Conservation (phyloP, 768 basidiomycete genomes). For the Podaxis mareebaensis region DNA sequence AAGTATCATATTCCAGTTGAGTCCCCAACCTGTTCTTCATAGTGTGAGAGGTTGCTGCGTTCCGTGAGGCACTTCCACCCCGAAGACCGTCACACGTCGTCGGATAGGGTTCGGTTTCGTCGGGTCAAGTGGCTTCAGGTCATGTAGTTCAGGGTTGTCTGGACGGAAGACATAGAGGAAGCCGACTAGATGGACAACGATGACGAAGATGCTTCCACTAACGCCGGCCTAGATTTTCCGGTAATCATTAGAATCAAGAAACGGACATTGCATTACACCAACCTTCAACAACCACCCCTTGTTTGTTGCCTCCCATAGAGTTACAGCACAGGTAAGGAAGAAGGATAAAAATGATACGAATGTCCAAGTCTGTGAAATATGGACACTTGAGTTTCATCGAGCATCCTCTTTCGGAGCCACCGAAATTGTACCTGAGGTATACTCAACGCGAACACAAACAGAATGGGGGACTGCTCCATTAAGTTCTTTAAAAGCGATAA, state of each 20-base stretch:
- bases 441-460: conserved; percentile 10
- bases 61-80: conserved; percentile 1
- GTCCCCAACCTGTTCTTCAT: too few species aligned
- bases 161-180: conserved; percentile 14
- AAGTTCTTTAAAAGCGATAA: not conserved
- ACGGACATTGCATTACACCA: not conserved
- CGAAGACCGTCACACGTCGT: conserved; percentile 10
- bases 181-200: conserved; percentile 8
- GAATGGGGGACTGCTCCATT: conserved; percentile 6
- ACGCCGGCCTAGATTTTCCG: not conserved
- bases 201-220: not conserved
- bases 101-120: not conserved
- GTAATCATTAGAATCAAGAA: not conserved
- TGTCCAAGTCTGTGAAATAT: conserved; percentile 15
- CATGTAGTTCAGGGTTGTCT: not conserved
- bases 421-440: conserved; percentile 14
- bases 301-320: conserved; percentile 14
- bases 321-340: conserved; percentile 5
- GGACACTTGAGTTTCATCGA: not conserved
- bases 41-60: not conserved
- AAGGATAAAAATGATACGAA: conserved; percentile 12
- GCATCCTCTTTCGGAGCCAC: too few species aligned
- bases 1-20: too few species aligned
- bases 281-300: conserved; percentile 14
- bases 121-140: conserved; percentile 3